These are phyloP conservation scores for Mycena epipterygia DNA, from an alignment of 768 basidiomycete species.

Conservation along the genomic window DNA sequence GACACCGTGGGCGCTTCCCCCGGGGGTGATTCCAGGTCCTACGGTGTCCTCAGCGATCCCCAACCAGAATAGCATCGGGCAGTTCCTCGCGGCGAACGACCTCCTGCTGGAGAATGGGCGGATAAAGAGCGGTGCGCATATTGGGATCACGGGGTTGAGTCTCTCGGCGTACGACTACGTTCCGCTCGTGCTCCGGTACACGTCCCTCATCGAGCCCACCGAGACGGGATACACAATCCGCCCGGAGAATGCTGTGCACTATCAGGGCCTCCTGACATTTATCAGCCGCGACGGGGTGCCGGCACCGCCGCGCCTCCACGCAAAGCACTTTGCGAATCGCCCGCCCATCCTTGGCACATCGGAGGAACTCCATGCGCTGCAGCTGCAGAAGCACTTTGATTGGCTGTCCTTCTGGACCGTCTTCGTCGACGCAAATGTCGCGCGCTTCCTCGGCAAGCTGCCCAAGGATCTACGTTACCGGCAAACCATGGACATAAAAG, in stretches of 20 bases:
- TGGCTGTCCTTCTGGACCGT: neutral
- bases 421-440: slow-evolving; percentile 7
- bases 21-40: neutral
- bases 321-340: neutral
- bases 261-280: neutral
- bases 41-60: neutral
- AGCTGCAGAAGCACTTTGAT: slow-evolving; percentile 1
- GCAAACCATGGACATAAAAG: neutral
- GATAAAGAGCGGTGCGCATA: neutral
- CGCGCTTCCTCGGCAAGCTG: slow-evolving; percentile 1
- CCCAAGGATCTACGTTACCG: neutral
- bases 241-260: neutral
- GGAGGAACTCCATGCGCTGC: neutral
- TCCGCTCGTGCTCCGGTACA: neutral
- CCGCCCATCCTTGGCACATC: neutral
- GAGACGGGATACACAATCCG: neutral
- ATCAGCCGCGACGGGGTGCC: neutral
- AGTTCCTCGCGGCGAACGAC: neutral
- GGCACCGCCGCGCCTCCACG: neutral
- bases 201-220: neutral
- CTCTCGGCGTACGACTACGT: slow-evolving; percentile 3
- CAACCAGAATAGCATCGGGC: neutral
- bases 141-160: neutral
- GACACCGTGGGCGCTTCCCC: neutral
- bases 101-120: neutral